phyloP scores from a whole-genome alignment of 2,329 filamentous ascomycete genomes.

The Cyclaneusma minus region DNA sequence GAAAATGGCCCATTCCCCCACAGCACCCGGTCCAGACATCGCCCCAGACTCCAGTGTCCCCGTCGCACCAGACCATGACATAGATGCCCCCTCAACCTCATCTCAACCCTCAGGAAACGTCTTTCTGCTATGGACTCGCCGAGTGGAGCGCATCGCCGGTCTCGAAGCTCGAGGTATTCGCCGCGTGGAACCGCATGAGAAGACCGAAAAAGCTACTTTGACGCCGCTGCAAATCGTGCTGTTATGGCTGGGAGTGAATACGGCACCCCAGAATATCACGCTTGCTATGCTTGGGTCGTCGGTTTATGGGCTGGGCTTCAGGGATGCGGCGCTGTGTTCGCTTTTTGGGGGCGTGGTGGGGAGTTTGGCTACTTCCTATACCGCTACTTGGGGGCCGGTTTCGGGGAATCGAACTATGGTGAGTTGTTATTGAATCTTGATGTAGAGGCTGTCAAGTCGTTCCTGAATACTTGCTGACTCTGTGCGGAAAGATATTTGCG shows the following conservation, averaged over 20 bases:
- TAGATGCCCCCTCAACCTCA: no score
- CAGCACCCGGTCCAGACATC: conserved; percentile 1
- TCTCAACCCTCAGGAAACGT: conserved; percentile 5
- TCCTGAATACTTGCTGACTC: conserved; percentile 2
- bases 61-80: conserved; percentile 4
- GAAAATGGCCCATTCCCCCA: conserved; percentile 6
- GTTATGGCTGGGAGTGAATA: conserved; percentile 46
- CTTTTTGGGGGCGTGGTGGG: conserved; percentile 42
- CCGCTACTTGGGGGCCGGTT: conserved; percentile 43
- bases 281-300: conserved; percentile 47
- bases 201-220: conserved; percentile 22
- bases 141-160: conserved; percentile 11
- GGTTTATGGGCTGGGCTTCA: conserved; percentile 40
- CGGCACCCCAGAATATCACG: conserved; percentile 47
- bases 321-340: conserved; percentile 37
- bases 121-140: conserved; percentile 7
- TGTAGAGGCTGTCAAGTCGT: no score
- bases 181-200: conserved; percentile 36
- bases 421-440: conserved; percentile 5
- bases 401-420: conserved; percentile 47
- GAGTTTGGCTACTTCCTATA: conserved; percentile 38
- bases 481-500: conserved; percentile 27
- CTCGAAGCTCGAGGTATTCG: conserved; percentile 42
- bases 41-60: conserved; percentile 2
- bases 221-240: conserved; percentile 20